phyloP scores from a whole-genome alignment of 2,329 filamentous ascomycete species.

The Colletotrichum sp. region DNA sequence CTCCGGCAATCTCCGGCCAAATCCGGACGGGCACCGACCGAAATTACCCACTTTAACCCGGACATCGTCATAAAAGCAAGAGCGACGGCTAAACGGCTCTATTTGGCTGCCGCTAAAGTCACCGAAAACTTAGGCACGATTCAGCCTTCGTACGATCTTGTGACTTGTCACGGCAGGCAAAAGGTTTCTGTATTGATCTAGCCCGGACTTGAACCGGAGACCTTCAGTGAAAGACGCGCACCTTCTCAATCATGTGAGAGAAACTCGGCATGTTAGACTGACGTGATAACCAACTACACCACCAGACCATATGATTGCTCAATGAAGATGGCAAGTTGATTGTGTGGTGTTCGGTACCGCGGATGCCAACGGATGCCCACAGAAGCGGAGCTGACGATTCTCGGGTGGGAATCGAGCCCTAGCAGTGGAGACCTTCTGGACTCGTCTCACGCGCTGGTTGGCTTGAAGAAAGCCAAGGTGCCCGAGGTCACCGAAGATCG shows the following conservation, averaged over 20 bases:
- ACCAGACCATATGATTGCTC: slow-evolving; percentile 29
- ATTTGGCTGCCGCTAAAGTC: not conserved
- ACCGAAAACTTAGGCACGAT: not conserved
- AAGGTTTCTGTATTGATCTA: not conserved
- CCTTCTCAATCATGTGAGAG: too few species aligned
- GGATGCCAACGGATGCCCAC: not conserved
- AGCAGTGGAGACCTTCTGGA: not conserved
- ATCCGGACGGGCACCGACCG: not conserved
- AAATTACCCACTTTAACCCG: not conserved
- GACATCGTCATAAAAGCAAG: not conserved
- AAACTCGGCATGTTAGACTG: slow-evolving; percentile 42
- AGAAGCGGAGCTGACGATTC: not conserved
- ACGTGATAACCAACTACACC: slow-evolving; percentile 53
- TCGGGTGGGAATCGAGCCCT: not conserved
- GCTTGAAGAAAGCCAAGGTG: not conserved
- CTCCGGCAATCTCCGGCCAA: not conserved
- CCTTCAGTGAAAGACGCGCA: not conserved
- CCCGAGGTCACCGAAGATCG: not conserved
- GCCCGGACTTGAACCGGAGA: slow-evolving; percentile 14
- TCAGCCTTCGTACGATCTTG: not conserved
- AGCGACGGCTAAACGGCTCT: not conserved
- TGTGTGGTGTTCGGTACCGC: not conserved
- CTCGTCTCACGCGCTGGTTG: not conserved
- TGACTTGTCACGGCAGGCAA: not conserved
- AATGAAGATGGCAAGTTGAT: not conserved